Evolutionary conservation across 2,329 filamentous ascomycete genomes (phyloP).

Genomic region (Colletotrichum filicis): DNA sequence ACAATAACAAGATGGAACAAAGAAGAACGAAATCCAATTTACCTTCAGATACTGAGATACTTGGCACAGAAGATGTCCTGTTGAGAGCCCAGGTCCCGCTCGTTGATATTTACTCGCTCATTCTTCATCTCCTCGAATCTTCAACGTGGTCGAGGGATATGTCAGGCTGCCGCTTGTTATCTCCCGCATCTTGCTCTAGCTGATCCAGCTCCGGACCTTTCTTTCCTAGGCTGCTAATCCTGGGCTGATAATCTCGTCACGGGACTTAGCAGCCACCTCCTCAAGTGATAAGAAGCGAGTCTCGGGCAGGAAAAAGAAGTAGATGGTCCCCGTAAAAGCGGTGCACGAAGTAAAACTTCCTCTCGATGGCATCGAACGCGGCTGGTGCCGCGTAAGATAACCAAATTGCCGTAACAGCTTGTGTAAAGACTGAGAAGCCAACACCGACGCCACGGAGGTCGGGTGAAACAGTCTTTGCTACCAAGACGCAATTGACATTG

Average conservation of each 20-base stretch:
- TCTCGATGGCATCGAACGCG: constrained; percentile 43
- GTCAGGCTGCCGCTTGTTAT: neutral
- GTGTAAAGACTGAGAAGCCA: constrained; percentile 42
- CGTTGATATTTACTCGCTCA: neutral
- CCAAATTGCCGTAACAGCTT: constrained; percentile 45
- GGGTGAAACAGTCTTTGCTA: constrained; percentile 43
- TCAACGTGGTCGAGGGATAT: neutral
- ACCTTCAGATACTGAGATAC: too few species aligned
- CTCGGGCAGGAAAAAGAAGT: constrained; percentile 49
- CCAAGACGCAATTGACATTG: constrained; percentile 44
- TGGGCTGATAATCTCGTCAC: constrained; percentile 39
- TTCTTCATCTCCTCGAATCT: neutral
- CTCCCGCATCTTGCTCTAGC: neutral
- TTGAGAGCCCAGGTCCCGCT: too few species aligned
- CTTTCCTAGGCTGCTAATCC: too few species aligned
- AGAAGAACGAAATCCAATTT: too few species aligned
- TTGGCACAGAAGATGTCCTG: too few species aligned
- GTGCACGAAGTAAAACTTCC: constrained; percentile 47
- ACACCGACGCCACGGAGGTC: constrained; percentile 41
- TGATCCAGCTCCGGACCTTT: neutral
- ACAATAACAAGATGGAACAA: too few species aligned
- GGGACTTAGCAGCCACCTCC: constrained; percentile 46
- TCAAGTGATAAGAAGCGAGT: constrained; percentile 46
- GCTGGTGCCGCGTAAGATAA: constrained; percentile 41
- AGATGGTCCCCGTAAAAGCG: constrained; percentile 43